Evolutionary conservation across 2,329 filamentous ascomycete genomes (phyloP), one percentile per base, ranked within the genome.

Genomic region (Alternaria dauci): DNA sequence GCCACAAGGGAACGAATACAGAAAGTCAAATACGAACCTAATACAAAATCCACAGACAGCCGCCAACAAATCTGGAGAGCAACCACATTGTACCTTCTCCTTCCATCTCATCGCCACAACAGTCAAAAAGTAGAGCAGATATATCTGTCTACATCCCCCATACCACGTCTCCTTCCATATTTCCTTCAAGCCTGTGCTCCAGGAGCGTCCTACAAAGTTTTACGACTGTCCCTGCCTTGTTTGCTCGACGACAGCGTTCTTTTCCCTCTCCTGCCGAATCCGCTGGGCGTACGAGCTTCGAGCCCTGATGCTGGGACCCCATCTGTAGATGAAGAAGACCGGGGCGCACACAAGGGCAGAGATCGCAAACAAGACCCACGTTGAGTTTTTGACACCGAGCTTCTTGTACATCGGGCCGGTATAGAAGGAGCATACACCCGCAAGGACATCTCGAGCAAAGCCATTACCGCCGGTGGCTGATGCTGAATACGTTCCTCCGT

Each of bases 391-490:
- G 3, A 67, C 64, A 8, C 70, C 67, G 12, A 76, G 68, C 9
- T 61, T 71, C 51, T 72, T 65, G 63, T 74, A 77, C 70, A 77
- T 72, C 5, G 89, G 64, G 0, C 69, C 68, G 3, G 71, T 73
- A 55, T 75, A 76, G 53, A 92, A 83, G 0, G 90, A 90, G 8
- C 91, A 85, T 5, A 92, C 82, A 74, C 91, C 91, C 3, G 90
- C 90, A 0, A 93, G 80, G 73, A 93, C 88, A 72, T 93, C 91
- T 65, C 91, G 84, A 2, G 89, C 84, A 81, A 90, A 92, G 1
- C 90, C 91, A 63, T 93, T 93, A 14, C 90, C 91, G 42, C 91
- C 91, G 0, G 91, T 93, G 0, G 91, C 91, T 0, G 89, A 92
- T 1, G 91, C 90, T 5, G 89, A 87, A 75, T 91, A 93, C 41